Conservation (phyloP, 2,329 filamentous ascomycete genomes). For the Diaporthe caulivora region DNA sequence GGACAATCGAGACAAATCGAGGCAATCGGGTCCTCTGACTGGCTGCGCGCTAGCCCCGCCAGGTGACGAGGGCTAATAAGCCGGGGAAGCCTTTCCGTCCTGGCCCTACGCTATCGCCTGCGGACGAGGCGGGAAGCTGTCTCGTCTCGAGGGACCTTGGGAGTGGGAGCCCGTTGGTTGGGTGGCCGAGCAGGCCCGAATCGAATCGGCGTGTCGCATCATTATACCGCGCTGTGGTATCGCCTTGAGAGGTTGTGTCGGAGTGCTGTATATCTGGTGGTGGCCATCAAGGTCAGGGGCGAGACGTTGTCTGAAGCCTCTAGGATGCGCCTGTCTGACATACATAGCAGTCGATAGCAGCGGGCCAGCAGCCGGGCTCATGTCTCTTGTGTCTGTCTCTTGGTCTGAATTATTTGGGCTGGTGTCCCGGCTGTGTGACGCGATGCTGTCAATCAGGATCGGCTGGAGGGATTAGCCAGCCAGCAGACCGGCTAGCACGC, state of each 20-base stretch:
- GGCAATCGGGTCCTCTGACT: constrained; percentile 20
- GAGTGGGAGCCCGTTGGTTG: neutral
- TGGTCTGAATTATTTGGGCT: neutral
- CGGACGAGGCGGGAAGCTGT: constrained; percentile 25
- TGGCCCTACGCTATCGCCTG: constrained; percentile 28
- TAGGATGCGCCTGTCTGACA: neutral
- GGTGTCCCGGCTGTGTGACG: neutral
- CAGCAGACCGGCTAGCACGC: neutral
- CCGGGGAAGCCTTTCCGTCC: constrained; percentile 29
- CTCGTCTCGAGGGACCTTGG: neutral
- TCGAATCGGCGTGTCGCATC: constrained; percentile 4
- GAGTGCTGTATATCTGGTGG: neutral
- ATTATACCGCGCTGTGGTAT: neutral
- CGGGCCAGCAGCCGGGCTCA: neutral
- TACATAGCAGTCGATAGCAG: neutral
- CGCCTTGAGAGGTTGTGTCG: neutral
- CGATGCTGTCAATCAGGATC: constrained; percentile 14
- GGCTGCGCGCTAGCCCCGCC: constrained; percentile 17
- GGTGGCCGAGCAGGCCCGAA: constrained; percentile 15
- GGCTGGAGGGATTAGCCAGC: constrained; percentile 12
- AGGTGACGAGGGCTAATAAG: constrained; percentile 24
- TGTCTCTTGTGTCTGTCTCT: neutral
- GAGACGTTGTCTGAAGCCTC: constrained; percentile 10
- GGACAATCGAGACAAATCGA: constrained; percentile 16
- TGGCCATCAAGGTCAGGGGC: constrained; percentile 19